A percentile compares a stretch with the other conserved stretches of the same genome.
phyloP scores from a whole-genome alignment of 2,329 filamentous ascomycete genomes.

The Penicillium sp. region DNA sequence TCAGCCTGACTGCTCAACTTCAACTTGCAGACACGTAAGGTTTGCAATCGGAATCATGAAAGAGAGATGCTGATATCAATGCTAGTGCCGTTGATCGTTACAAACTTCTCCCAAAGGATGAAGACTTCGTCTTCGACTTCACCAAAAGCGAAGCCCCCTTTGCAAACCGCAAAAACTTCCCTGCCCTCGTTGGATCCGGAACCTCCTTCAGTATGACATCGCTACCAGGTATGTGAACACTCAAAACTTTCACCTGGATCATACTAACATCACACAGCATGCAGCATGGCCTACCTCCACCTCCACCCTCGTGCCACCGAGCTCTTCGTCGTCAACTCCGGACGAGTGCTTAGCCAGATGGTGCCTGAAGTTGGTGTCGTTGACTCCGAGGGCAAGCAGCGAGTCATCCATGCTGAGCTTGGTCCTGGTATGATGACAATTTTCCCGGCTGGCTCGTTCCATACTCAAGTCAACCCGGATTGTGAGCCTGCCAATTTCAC shows the following conservation, averaged over 20 bases:
- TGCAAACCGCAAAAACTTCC: conserved; percentile 23
- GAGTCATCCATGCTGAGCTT: conserved; percentile 20
- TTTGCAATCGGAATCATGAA: too few species aligned
- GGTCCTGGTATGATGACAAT: conserved; percentile 23
- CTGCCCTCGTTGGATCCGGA: conserved; percentile 17
- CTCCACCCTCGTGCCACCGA: conserved; percentile 28
- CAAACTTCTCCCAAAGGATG: conserved; percentile 22
- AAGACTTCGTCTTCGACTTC: conserved; percentile 26
- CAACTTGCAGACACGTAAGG: conserved; percentile 23
- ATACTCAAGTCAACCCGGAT: conserved; percentile 29
- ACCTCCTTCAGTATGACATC: conserved; percentile 18
- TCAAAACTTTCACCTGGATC: too few species aligned
- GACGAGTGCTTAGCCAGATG: conserved; percentile 22
- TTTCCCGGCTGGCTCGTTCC: conserved; percentile 28
- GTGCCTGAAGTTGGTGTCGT: background rate
- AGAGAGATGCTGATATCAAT: conserved; percentile 1
- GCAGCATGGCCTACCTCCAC: conserved; percentile 28
- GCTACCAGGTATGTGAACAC: conserved; percentile 17
- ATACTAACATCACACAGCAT: conserved; percentile 10
- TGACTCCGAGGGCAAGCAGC: conserved; percentile 2
- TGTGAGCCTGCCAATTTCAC: conserved; percentile 27
- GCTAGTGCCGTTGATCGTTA: conserved; percentile 23
- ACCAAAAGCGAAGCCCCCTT: conserved; percentile 8
- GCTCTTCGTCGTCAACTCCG: conserved; percentile 22
- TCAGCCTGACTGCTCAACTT: conserved; percentile 22